A percentile compares a stretch with the other conserved stretches of the same genome.
phyloP scores from a whole-genome alignment of 164 flowering plant genomes.

The Umbilicus rupestris region DNA sequence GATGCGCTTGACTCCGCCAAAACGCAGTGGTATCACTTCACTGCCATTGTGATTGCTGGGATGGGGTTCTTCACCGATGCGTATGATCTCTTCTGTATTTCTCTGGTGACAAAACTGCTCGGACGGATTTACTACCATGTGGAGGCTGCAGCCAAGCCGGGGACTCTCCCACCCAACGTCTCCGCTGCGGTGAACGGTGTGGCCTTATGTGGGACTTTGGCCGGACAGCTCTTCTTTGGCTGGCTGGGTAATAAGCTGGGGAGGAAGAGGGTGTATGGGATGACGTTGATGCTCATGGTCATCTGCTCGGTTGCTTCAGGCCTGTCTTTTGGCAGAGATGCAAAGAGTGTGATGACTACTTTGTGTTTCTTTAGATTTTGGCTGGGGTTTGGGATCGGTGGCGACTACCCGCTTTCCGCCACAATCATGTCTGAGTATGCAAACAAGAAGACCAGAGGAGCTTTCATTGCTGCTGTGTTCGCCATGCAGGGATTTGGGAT shows the following conservation, averaged over 20 bases:
- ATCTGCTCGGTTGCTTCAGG: constrained; percentile 1
- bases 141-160: not conserved
- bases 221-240: not conserved
- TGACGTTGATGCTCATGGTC: not conserved
- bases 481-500: constrained; percentile 10
- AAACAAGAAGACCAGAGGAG: constrained; percentile 7
- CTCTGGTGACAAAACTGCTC: not conserved
- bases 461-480: constrained; percentile 5
- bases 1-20: not conserved
- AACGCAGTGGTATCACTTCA: not conserved
- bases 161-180: not conserved
- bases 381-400: constrained; percentile 6
- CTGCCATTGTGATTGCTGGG: not conserved
- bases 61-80: constrained; percentile 5
- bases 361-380: constrained; percentile 8
- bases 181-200: not conserved
- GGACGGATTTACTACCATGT: constrained; percentile 3
- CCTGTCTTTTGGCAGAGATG: not conserved
- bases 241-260: not conserved
- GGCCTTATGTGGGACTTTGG: not conserved
- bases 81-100: constrained; percentile 1
- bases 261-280: not conserved
- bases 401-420: constrained; percentile 9
- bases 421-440: constrained; percentile 9
- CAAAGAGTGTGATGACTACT: constrained; percentile 2